Conservation (phyloP, 108 stramenopile genomes). For the Chaetoceros tenuissimus region DNA sequence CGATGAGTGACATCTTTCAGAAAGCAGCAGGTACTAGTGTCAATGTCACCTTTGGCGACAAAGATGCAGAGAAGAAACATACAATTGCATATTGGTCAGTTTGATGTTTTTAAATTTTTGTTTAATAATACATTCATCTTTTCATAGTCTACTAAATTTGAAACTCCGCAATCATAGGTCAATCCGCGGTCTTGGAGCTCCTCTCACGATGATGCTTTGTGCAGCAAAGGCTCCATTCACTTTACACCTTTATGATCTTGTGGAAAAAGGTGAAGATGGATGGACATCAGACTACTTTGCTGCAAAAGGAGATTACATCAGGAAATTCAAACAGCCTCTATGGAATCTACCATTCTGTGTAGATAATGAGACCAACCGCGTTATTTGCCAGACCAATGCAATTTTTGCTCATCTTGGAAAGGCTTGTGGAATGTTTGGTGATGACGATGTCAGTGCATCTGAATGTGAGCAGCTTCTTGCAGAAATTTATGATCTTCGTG, state of each 20-base stretch:
- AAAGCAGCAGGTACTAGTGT: not conserved
- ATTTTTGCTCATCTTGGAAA: conserved; percentile 29
- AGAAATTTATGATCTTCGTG: conserved; percentile 26
- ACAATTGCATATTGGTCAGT: not conserved
- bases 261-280: conserved; percentile 11
- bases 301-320: conserved; percentile 10
- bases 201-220: conserved; percentile 21
- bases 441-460: not conserved
- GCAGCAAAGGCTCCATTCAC: conserved; percentile 11
- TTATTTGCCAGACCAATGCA: conserved; percentile 33
- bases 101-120: not conserved
- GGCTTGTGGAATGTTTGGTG: conserved; percentile 10
- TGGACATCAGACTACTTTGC: conserved; percentile 7
- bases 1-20: too few species aligned
- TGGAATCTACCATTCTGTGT: conserved; percentile 30
- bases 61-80: not conserved
- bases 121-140: too few species aligned
- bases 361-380: conserved; percentile 3
- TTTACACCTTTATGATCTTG: conserved; percentile 18
- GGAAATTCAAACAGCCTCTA: conserved; percentile 14
- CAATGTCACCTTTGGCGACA: not conserved
- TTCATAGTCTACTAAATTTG: too few species aligned
- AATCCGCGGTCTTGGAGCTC: conserved; percentile 26
- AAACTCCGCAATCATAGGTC: too few species aligned
- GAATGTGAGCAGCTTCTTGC: conserved; percentile 24